Percentiles rank a stretch among this genome's conserved stretches.
Evolutionary conservation across 768 basidiomycete species (phyloP).

Genomic region (Auriscalpium vulgare): DNA sequence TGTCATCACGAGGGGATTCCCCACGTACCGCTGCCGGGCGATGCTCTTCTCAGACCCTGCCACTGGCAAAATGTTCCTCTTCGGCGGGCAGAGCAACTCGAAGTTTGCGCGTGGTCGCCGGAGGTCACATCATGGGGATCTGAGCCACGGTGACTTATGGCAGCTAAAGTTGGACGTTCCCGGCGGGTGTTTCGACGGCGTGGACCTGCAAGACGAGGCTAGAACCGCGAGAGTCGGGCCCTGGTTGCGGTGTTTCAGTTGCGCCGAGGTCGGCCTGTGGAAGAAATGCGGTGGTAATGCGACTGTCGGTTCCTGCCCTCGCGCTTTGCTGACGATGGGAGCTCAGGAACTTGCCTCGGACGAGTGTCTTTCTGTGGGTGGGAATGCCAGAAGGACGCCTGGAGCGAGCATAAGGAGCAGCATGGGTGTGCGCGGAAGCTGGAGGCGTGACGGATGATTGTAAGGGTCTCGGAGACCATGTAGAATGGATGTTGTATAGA

Average conservation of each 20-base stretch:
- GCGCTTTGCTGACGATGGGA: background rate
- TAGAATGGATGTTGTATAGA: too few species aligned
- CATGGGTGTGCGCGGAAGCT: background rate
- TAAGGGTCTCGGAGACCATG: too few species aligned
- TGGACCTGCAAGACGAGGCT: constrained; percentile 26
- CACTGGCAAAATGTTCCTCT: constrained; percentile 27
- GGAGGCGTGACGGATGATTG: too few species aligned
- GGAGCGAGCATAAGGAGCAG: constrained; percentile 3
- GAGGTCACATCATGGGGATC: constrained; percentile 14
- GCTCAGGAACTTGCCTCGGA: background rate
- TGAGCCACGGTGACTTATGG: constrained; percentile 27
- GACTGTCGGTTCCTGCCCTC: background rate
- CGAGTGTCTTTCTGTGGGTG: constrained; percentile 1
- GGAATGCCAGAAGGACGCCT: background rate
- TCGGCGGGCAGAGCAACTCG: constrained; percentile 28
- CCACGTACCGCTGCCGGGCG: constrained; percentile 28
- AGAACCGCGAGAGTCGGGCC: constrained; percentile 26
- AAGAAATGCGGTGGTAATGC: constrained; percentile 28
- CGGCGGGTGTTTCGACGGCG: constrained; percentile 26
- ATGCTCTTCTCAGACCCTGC: constrained; percentile 23
- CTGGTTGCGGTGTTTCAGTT: constrained; percentile 30
- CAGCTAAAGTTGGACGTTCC: constrained; percentile 26
- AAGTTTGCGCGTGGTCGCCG: constrained; percentile 23
- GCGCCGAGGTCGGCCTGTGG: constrained; percentile 26
- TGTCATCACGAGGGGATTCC: constrained; percentile 29